These are phyloP conservation scores for Citeromyces matritensis DNA, from an alignment of 805 yeast species.

Conservation along the genomic window DNA sequence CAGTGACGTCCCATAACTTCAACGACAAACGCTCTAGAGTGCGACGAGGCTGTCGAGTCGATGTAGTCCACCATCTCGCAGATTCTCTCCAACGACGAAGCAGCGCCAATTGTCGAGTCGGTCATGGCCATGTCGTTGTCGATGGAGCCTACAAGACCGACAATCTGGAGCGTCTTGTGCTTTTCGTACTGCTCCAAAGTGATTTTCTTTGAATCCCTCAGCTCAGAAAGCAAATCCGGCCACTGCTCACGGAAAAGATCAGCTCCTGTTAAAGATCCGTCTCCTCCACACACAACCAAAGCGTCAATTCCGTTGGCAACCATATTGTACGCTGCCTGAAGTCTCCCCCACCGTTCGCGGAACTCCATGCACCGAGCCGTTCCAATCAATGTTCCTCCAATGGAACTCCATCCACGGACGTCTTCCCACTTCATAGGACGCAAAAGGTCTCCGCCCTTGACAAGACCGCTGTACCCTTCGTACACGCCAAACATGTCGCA, in stretches of 20 bases:
- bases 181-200: conserved; percentile 27
- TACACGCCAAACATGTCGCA: conserved; percentile 55
- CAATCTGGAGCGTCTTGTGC: conserved; percentile 46
- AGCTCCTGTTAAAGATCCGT: conserved; percentile 74
- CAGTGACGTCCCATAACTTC: conserved; percentile 89
- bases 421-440: conserved; percentile 58
- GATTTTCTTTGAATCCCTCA: conserved; percentile 27
- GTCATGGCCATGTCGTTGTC: conserved; percentile 81
- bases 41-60: conserved; percentile 75
- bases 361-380: conserved; percentile 64
- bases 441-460: conserved; percentile 39
- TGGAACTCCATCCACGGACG: conserved; percentile 54
- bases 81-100: conserved; percentile 63
- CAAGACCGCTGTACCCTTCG: conserved; percentile 68
- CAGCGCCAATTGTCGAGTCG: conserved; percentile 72
- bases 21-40: conserved; percentile 69
- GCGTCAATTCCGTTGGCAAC: conserved; percentile 65
- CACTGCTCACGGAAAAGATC: conserved; percentile 65
- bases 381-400: conserved; percentile 70
- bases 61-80: conserved; percentile 67
- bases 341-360: conserved; percentile 50
- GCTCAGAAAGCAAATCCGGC: conserved; percentile 55
- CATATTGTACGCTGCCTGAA: conserved; percentile 49
- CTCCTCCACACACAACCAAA: conserved; percentile 71
- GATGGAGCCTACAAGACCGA: conserved; percentile 72